Evolutionary conservation across 1,284 basidiomycete species (phyloP).

Genomic region (Sanghuangporus baumii): DNA sequence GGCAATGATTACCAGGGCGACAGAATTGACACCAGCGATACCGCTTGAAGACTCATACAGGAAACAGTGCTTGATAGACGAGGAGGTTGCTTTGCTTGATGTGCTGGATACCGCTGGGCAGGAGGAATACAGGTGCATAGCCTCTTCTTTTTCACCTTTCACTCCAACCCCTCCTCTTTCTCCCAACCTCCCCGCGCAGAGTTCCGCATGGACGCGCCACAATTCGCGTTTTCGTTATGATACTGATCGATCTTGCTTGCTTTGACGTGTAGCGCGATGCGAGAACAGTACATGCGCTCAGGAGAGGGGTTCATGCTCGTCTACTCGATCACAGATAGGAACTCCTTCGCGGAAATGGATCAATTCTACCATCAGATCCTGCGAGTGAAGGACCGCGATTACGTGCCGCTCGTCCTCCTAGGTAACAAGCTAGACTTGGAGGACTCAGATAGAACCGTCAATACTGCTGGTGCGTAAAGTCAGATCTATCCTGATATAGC

Average conservation of each 20-base stretch:
- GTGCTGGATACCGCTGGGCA: constrained; percentile 98
- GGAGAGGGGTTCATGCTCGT: constrained; percentile 99
- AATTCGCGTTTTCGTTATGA: not conserved
- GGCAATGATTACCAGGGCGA: not conserved
- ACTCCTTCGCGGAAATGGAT: constrained; percentile 96
- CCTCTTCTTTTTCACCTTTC: not conserved
- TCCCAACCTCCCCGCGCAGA: not conserved
- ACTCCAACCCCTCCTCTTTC: not conserved
- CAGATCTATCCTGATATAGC: not conserved
- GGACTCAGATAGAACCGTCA: constrained; percentile 93
- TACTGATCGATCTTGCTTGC: constrained; percentile 7
- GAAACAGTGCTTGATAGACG: constrained; percentile 95
- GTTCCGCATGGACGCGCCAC: not conserved
- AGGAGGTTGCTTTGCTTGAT: constrained; percentile 94
- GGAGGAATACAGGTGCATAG: constrained; percentile 92
- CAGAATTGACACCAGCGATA: not conserved
- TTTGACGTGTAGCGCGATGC: constrained; percentile 70
- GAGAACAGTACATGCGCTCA: constrained; percentile 95
- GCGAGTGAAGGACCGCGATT: constrained; percentile 95
- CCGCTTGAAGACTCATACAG: constrained; percentile 79
- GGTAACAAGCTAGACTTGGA: constrained; percentile 98
- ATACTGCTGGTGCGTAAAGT: constrained; percentile 74
- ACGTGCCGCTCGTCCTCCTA: constrained; percentile 95
- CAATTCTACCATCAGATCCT: constrained; percentile 98
- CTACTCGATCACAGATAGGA: constrained; percentile 96